Base-by-base conservation (phyloP, 2,329 filamentous ascomycete genomes). In the Clarireedia hainanense region DNA sequence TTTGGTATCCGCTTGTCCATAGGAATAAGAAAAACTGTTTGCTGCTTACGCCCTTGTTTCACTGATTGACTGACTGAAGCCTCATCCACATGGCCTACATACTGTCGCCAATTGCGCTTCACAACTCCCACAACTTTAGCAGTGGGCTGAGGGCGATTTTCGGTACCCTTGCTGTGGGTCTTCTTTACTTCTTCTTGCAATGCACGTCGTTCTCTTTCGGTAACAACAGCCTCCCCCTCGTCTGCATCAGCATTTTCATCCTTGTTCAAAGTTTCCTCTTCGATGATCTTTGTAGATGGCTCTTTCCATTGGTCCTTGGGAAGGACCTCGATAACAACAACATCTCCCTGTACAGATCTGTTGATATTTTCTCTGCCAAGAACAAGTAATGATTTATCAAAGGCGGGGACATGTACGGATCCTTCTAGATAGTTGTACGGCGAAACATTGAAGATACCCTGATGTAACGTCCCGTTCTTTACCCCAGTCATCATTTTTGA, bases 1-100 rank as follows among this genome's bases (percentile, higher is more conserved):
- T 97, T 99, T 2, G 94, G 94, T 23, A 99, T 88, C 66, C 90
- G 87, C 76, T 96, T 97, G 72, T 99, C 92, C 92, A 99, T 97
- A 4, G 94, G 91, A 49, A 97, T 84, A 17, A 99, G 79, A 72
- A 99, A 99, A 14, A 99, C 91, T 15, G 83, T 95, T 69, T 96
- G 91, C 69, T 95, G 90, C 65, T 88, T 88, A 57, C 91, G 82
- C 30, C 89, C 90, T 64, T 91, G 86, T 58, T 84, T 86, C 2
- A 81, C 81, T 3, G 84, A 81, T 52, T 85, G 82, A 65, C 85
- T 86, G 49, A 91, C 86, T 2, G 91, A 95, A 10, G 88, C 89
- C 50, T 86, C 85, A 68, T 99, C 94, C 56, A 99, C 86, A 68
- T 96, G 91, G 2, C 94, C 94, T 59, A 99, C 94, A 65, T 96